Conservation (phyloP, 2,329 filamentous ascomycete genomes). For the Cryphonectria nitschkei region DNA sequence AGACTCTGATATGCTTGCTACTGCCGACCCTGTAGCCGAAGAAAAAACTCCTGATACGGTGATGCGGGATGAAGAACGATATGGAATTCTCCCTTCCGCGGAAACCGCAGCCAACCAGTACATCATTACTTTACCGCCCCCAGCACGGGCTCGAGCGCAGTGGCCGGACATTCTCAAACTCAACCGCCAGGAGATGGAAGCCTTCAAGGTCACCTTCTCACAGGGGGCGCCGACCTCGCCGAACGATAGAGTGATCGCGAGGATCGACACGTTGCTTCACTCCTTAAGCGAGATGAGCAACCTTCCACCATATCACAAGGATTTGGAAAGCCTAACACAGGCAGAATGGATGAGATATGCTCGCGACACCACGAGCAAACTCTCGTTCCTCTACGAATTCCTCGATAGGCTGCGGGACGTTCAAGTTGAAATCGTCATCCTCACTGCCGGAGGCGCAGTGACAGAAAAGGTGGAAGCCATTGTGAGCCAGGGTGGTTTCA, state of each 20-base stretch:
- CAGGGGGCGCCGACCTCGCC: conserved; percentile 45
- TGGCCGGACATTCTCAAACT: conserved; percentile 56
- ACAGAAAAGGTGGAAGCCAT: conserved; percentile 57
- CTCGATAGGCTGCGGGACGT: conserved; percentile 48
- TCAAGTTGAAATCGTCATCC: conserved; percentile 55
- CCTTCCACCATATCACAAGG: conserved; percentile 56
- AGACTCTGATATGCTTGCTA: not conserved
- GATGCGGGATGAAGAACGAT: conserved; percentile 15
- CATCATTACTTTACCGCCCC: conserved; percentile 60
- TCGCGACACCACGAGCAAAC: conserved; percentile 62
- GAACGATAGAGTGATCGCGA: conserved; percentile 43
- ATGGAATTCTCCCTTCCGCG: conserved; percentile 23
- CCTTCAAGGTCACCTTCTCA: conserved; percentile 50
- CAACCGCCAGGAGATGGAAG: conserved; percentile 47
- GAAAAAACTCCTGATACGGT: not conserved
- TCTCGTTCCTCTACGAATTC: conserved; percentile 61
- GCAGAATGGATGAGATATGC: conserved; percentile 55
- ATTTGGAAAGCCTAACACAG: conserved; percentile 47
- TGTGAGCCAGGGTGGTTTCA: conserved; percentile 45
- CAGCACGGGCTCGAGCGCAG: conserved; percentile 53
- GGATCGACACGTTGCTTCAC: conserved; percentile 56
- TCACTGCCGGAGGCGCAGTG: conserved; percentile 54
- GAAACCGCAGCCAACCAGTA: conserved; percentile 46
- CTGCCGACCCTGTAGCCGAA: not conserved
- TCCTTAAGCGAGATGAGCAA: conserved; percentile 60